Evolutionary conservation across 805 yeast species (phyloP).

Genomic region (Lipomyces mesembrius): DNA sequence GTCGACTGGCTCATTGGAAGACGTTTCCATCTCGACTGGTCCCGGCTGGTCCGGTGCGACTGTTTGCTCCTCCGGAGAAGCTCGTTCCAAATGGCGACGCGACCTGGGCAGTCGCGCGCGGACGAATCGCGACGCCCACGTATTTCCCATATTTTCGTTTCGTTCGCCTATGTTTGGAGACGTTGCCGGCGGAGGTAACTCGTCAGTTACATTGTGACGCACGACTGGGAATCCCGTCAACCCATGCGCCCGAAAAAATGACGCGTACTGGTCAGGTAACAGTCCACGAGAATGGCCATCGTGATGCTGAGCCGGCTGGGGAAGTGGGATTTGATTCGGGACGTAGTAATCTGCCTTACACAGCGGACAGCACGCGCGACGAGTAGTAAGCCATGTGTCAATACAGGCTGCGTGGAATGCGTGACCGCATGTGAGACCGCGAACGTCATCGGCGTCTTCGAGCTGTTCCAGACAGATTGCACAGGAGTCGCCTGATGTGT

Average conservation of each 20-base stretch:
- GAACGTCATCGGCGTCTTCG: constrained; percentile 64
- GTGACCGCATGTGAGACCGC: constrained; percentile 81
- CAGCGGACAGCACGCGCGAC: constrained; percentile 82
- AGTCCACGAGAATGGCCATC: background rate
- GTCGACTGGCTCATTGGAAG: background rate
- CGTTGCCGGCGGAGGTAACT: constrained; percentile 4
- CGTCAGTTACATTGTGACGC: background rate
- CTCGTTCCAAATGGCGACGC: background rate
- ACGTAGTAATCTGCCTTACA: constrained; percentile 71
- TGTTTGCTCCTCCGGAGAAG: background rate
- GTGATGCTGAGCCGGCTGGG: constrained; percentile 4
- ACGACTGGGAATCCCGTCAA: background rate
- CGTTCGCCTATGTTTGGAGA: background rate
- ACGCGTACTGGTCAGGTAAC: background rate
- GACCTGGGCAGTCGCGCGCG: constrained; percentile 7
- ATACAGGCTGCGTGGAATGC: constrained; percentile 79
- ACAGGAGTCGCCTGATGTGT: constrained; percentile 63
- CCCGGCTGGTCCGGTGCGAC: background rate
- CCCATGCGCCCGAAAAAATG: background rate
- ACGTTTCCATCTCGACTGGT: background rate
- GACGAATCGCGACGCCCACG: constrained; percentile 8
- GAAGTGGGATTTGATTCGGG: constrained; percentile 17
- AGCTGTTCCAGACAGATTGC: constrained; percentile 76
- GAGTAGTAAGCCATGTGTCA: constrained; percentile 77
- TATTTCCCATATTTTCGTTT: background rate